A percentile compares a stretch with the other conserved stretches of the same genome.
Evolutionary conservation across 2,329 filamentous ascomycete genomes (phyloP).

Genomic region (Orbilia javanica): DNA sequence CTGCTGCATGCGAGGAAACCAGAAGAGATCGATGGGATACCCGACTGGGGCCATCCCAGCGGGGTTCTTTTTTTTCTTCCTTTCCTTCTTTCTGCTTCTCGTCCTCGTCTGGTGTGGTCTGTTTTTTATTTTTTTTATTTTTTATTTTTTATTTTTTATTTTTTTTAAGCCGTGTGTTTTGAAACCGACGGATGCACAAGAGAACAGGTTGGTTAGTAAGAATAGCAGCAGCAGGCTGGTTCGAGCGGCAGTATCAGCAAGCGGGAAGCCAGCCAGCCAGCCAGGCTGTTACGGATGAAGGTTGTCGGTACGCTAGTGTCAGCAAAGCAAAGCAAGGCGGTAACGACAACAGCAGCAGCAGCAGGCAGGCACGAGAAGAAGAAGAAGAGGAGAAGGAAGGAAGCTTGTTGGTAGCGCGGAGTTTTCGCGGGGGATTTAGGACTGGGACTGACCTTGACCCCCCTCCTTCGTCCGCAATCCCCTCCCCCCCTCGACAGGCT

Average conservation of each 20-base stretch:
- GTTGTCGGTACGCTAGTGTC: too few relatives aligned
- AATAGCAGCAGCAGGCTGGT: too few relatives aligned
- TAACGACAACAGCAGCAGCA: neutral
- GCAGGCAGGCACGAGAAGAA: neutral
- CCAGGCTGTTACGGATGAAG: too few relatives aligned
- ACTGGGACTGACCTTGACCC: neutral
- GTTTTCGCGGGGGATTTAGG: slow-evolving; percentile 10
- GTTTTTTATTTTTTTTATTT: neutral
- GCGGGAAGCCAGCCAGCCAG: neutral
- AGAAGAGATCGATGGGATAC: slow-evolving; percentile 4
- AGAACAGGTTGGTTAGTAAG: too few relatives aligned
- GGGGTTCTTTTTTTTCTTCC: too few relatives aligned
- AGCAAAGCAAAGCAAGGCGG: neutral
- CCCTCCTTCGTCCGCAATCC: neutral
- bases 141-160: neutral
- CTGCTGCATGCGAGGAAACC: slow-evolving; percentile 42
- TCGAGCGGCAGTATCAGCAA: neutral
- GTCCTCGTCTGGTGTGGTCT: too few relatives aligned
- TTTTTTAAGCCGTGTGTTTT: slow-evolving; percentile 28
- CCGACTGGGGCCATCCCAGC: slow-evolving; percentile 36
- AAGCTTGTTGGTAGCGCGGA: slow-evolving; percentile 1
- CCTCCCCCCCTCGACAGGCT: neutral
- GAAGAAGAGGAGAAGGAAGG: neutral
- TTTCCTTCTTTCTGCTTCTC: neutral
- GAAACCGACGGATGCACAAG: neutral